phyloP scores from a whole-genome alignment of 305 asterid species.

The Solanum aculeatissimum region DNA sequence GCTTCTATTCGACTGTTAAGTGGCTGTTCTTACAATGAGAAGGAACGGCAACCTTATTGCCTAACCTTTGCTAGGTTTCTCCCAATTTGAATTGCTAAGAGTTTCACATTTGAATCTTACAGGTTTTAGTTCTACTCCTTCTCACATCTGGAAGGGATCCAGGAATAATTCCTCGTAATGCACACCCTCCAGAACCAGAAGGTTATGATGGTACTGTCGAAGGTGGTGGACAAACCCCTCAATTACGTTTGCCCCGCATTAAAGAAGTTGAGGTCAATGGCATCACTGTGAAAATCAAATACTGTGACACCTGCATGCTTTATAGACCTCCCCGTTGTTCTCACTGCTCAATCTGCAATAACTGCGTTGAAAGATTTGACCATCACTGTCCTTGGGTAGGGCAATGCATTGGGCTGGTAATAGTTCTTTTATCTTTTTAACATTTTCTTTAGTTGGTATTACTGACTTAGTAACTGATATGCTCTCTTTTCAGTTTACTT shows the following conservation, averaged over 20 bases:
- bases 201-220: conserved; percentile 55
- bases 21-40: neutral
- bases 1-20: neutral
- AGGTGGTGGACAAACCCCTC: conserved; percentile 83
- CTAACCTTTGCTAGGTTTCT: neutral
- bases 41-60: neutral
- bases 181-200: conserved; percentile 98
- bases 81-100: neutral
- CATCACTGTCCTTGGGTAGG: conserved; percentile 99
- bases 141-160: conserved; percentile 98
- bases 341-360: conserved; percentile 95
- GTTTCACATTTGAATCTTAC: conserved; percentile 10
- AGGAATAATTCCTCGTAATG: conserved; percentile 88
- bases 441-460: neutral
- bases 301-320: conserved; percentile 95
- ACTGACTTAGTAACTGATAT: neutral
- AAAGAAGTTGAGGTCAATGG: conserved; percentile 93
- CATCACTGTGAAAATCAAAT: conserved; percentile 66
- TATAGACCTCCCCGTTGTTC: conserved; percentile 98
- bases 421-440: neutral
- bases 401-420: conserved; percentile 94
- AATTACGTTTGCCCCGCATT: conserved; percentile 68
- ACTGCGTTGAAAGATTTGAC: conserved; percentile 90
- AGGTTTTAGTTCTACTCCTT: conserved; percentile 82
- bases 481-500: neutral